These are phyloP conservation scores for Thelonectria olida DNA, from an alignment of 2,329 filamentous ascomycete genomes.

Conservation along the genomic window DNA sequence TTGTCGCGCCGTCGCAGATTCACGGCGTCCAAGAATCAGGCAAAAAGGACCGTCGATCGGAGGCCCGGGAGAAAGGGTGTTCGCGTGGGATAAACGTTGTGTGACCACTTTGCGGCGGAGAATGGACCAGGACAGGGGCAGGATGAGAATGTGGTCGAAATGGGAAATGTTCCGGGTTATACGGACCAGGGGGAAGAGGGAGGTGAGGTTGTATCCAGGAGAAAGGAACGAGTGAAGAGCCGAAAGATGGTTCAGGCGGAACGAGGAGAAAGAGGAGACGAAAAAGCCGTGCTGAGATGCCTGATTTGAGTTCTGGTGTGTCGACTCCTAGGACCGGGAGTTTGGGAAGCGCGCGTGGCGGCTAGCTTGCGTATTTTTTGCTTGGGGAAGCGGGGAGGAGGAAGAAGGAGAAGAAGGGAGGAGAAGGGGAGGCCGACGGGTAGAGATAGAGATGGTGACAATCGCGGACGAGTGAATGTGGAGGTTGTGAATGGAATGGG, in stretches of 20 bases:
- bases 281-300: conserved; percentile 23
- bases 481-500: neutral
- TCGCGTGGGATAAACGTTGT: conserved; percentile 4
- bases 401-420: neutral
- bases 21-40: neutral
- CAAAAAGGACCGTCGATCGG: conserved; percentile 13
- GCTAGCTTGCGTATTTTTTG: conserved; percentile 31
- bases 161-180: neutral
- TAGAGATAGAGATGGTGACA: neutral
- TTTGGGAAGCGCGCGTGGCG: conserved; percentile 39
- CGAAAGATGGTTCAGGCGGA: no score
- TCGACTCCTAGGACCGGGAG: conserved; percentile 30
- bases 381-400: conserved; percentile 33
- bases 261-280: neutral
- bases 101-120: conserved; percentile 3
- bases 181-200: neutral
- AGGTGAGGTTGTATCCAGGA: neutral
- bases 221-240: neutral
- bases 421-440: neutral
- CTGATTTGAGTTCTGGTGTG: conserved; percentile 36
- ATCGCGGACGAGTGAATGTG: neutral
- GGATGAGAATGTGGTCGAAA: neutral
- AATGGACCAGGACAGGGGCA: conserved; percentile 9
- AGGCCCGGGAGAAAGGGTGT: neutral
- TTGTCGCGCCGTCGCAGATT: neutral